These are phyloP conservation scores for Annulohypoxylon truncatum DNA, from an alignment of 2,329 filamentous ascomycete genomes.

Conservation along the genomic window DNA sequence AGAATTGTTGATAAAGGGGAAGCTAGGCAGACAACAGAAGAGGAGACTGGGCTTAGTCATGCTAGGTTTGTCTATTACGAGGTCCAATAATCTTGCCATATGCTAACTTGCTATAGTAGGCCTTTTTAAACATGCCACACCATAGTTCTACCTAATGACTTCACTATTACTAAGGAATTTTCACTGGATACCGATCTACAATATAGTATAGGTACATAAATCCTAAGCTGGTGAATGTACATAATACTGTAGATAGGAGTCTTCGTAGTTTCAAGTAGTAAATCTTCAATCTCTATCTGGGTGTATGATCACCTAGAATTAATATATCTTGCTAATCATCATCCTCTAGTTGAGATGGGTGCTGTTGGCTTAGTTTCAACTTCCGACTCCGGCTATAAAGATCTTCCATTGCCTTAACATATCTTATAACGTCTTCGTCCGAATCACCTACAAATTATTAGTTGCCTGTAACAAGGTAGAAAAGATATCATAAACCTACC, in stretches of 20 bases:
- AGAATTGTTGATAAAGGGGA: not conserved
- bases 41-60: not conserved
- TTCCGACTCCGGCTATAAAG: not conserved
- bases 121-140: not conserved
- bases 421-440: not conserved
- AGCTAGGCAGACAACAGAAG: not conserved
- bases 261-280: too few species aligned
- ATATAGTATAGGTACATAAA: too few species aligned
- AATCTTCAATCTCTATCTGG: too few species aligned
- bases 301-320: too few species aligned
- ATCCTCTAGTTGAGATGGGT: not conserved
- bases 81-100: not conserved
- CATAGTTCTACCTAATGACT: not conserved
- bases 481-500: not conserved
- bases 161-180: not conserved
- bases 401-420: not conserved
- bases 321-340: not conserved
- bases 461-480: not conserved
- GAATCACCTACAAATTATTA: slow-evolving; percentile 1
- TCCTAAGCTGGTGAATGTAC: too few species aligned
- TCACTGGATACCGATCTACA: too few species aligned
- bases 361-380: not conserved
- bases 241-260: too few species aligned
- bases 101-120: not conserved
- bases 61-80: not conserved